A percentile compares a stretch with the other conserved stretches of the same genome.
Evolutionary conservation across 2,329 filamentous ascomycete species (phyloP).

Genomic region (Fusarium sp.): DNA sequence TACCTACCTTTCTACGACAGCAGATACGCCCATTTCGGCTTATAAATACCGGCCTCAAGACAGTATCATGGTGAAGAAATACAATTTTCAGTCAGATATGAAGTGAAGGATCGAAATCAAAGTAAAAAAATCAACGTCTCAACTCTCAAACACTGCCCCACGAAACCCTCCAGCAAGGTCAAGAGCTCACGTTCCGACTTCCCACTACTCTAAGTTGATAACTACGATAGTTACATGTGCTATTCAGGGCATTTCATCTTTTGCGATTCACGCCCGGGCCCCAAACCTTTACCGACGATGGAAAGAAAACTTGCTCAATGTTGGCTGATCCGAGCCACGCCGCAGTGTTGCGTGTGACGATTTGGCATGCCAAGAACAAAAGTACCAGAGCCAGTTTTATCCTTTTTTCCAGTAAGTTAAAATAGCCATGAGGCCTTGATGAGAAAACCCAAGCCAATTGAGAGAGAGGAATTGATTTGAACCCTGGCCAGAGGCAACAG

Average conservation of each 20-base stretch:
- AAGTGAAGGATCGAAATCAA: background rate
- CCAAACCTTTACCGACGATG: background rate
- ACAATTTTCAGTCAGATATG: background rate
- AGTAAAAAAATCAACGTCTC: too few species aligned
- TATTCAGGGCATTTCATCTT: background rate
- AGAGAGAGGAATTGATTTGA: background rate
- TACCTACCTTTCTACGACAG: background rate
- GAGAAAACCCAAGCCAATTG: background rate
- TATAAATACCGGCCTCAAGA: rapidly evolving
- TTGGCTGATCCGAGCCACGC: background rate
- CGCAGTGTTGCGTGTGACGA: background rate
- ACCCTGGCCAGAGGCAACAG: background rate
- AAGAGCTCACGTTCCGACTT: too few species aligned
- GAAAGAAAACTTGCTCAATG: background rate
- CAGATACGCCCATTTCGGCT: background rate
- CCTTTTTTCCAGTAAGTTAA: too few species aligned
- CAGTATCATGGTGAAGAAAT: too few species aligned
- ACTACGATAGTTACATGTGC: background rate
- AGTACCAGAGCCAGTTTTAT: background rate
- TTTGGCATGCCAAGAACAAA: background rate
- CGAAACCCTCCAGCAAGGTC: background rate
- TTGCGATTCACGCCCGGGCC: background rate
- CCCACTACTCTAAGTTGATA: background rate
- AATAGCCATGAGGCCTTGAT: background rate
- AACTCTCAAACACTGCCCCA: too few species aligned